Base-by-base conservation (phyloP, 2,329 filamentous ascomycete genomes). In the Ilyonectria robusta region DNA sequence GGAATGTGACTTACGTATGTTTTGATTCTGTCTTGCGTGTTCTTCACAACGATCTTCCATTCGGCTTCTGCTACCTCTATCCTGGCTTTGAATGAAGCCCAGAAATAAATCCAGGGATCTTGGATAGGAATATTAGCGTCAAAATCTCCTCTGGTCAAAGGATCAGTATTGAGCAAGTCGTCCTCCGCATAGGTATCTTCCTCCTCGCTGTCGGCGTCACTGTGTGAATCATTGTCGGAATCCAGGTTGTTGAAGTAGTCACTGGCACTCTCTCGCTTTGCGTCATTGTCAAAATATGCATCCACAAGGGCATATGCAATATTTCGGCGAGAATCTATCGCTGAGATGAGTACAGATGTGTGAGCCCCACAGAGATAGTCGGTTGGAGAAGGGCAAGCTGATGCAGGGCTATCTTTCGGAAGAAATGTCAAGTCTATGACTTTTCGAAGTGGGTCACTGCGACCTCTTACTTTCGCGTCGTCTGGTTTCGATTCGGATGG, bases 311-410 rank as follows among this genome's bases (percentile, higher is more conserved):
- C 60, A 11, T 42, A 65, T 2, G 48, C 65, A 0, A 61, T 62
- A 33, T 53, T 65, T 1, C 59, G 1, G 0, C 6, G 3, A 0
- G 0, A 1, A 3, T 17, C 4, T 0, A 68, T 61, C 0, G 29
- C 50, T 0, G 53, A 6, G 8, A 68, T 23, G 1, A 61, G 35
- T 0, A 68, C 44, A 6, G 67, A 67, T 0, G 53, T 19, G 9
- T 69, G 67, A 2, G 26, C 65, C 23, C 68, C 29, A 0, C 57
- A 62, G 1, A 69, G 56, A 0, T 61, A 62, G 2, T 69, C 61
- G 0, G 7, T 13, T 3, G 4, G 3, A n/a, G 3, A n/a, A 17
- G 4, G 13, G 15, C 37, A 7, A n/a, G 37, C 15, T 19, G 37
- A 42, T 42, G 37, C 17, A 7, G 15, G 4, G 13, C 15, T n/a